Evolutionary conservation across 345 rosid genomes (phyloP), one percentile per base, ranked within the genome.

Genomic region (Erodium maritimum): DNA sequence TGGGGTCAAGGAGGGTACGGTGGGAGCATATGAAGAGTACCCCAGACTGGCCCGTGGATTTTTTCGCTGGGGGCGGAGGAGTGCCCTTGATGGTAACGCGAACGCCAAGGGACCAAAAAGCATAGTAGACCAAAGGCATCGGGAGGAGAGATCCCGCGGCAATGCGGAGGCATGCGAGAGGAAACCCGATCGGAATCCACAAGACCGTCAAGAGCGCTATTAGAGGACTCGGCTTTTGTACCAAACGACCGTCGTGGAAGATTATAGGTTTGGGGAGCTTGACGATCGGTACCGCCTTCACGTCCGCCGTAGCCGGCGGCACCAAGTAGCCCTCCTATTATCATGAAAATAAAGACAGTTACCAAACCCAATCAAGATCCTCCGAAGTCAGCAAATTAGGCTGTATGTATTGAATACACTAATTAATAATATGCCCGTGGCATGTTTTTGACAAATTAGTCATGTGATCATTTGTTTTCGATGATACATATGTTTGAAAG

Each of bases 241-340:
- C 97, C 0, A 90, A 86, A 3, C 95, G 84, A 21, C 94, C 89
- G 55, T 85, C 95, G 59, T 87, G 95, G 73, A 90, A 87, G 51
- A 90, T 61, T 17, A 90, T 69, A 1, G 91, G 89, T 57, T 75
- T 69, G 57, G 90, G 85, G 17, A 77, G 75, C 63, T 75, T 75
- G 58, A 73, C 75, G 8, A 1, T 54, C 12, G 70, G 57, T 54
- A 79, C 70, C 16, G 75, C 65, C 59, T 51, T 55, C 6, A 56
- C 70, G 24, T 68, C 53, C 10, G 79, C 71, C 59, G 54, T 53
- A 0, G 37, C 37, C 37, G 58, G 48, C 18, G 69, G 77, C 57
- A 80, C 84, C 2, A 73, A 23, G 74, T 64, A 77, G 5, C 79
- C 66, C 61, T 75, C 84, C 85, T 73, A 76, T 21, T 62, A 48